Percentiles rank a stretch among this genome's conserved stretches.
Conservation (phyloP, 2,329 filamentous ascomycete genomes). For the Passalora sequoiae region DNA sequence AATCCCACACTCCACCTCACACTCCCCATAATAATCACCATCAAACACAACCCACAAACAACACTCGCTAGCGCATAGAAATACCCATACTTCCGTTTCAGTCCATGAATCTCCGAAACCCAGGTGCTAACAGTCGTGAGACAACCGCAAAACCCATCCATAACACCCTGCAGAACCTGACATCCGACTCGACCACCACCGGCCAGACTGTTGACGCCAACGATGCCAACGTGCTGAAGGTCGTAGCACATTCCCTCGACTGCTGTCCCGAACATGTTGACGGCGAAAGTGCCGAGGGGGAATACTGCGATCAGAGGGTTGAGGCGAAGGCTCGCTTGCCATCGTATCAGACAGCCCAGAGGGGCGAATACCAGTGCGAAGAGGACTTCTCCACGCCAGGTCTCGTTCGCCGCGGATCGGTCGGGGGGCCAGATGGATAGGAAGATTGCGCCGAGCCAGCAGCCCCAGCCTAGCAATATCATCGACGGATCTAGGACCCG, state of each 20-base stretch:
- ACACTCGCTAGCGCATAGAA: slow-evolving; percentile 62
- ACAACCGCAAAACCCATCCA: slow-evolving; percentile 47
- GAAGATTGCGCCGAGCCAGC: slow-evolving; percentile 73
- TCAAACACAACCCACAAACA: slow-evolving; percentile 50
- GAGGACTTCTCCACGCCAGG: slow-evolving; percentile 69
- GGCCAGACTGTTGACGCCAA: slow-evolving; percentile 34
- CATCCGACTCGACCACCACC: slow-evolving; percentile 41
- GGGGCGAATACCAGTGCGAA: slow-evolving; percentile 82
- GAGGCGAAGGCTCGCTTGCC: slow-evolving; percentile 65
- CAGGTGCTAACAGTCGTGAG: slow-evolving; percentile 47
- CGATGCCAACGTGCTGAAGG: slow-evolving; percentile 61
- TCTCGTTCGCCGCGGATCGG: slow-evolving; percentile 42
- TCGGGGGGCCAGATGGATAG: slow-evolving; percentile 68
- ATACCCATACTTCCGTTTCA: slow-evolving; percentile 56
- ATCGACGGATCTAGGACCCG: slow-evolving; percentile 58
- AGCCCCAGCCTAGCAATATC: slow-evolving; percentile 62
- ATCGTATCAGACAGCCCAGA: slow-evolving; percentile 68
- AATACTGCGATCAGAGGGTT: slow-evolving; percentile 65
- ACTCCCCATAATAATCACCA: slow-evolving; percentile 70
- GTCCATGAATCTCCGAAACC: slow-evolving; percentile 41
- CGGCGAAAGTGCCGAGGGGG: slow-evolving; percentile 78
- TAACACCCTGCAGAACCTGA: slow-evolving; percentile 44
- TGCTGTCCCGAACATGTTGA: slow-evolving; percentile 72
- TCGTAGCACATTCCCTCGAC: slow-evolving; percentile 74
- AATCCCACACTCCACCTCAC: slow-evolving; percentile 60